Base-by-base conservation (phyloP, 2,329 filamentous ascomycete genomes). In the Calonectria hawksworthii region DNA sequence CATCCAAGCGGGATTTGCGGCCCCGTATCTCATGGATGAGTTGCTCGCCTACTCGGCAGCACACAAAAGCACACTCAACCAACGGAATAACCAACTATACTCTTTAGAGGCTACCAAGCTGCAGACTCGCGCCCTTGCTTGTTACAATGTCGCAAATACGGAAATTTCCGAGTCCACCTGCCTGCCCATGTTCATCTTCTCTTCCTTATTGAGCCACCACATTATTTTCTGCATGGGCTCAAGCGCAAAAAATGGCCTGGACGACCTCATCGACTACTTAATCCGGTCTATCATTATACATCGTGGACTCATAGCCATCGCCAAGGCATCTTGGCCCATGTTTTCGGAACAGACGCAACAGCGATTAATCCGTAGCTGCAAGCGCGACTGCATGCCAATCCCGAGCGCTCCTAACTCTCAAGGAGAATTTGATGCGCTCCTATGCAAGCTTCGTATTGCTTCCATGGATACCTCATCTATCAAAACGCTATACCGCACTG, bases 1-100 rank as follows among this genome's bases (percentile, higher is more conserved):
- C n/a, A 64, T 64, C 36, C 23, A 16, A 9, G 59, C 13, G 9
- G 61, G 26, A 1, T 64, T 64, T 64, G 41, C 34, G 2, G 41
- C 61, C 3, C 61, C 61, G 16, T 47, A 47, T 16, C 38, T 64
- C 23, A 64, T 64, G 61, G 61, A 64, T 10, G 61, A 64, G 28
- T n/a, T 64, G 28, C 28, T 64, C 5, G 61, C 61, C 14, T 64
- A 64, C 38, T 36, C 61, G 36, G 61, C 61, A 30, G 61, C 61
- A 7, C 61, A 64, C 61, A 64, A 64, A 11, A 64, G 61, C 21
- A 64, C 61, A 4, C 38, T 64, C 11, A 38, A 64, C 28, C 16
- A 32, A 2, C 16, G 16, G 4, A 64, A 11, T 10, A 47, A 38
- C 23, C 16, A 32, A 11, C 11, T 3, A 14, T 64, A 64, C 38